Evolutionary conservation across 1,284 basidiomycete genomes (phyloP), one percentile per base, ranked within the genome.

Genomic region (Melanopsichium pennsylvanicum): DNA sequence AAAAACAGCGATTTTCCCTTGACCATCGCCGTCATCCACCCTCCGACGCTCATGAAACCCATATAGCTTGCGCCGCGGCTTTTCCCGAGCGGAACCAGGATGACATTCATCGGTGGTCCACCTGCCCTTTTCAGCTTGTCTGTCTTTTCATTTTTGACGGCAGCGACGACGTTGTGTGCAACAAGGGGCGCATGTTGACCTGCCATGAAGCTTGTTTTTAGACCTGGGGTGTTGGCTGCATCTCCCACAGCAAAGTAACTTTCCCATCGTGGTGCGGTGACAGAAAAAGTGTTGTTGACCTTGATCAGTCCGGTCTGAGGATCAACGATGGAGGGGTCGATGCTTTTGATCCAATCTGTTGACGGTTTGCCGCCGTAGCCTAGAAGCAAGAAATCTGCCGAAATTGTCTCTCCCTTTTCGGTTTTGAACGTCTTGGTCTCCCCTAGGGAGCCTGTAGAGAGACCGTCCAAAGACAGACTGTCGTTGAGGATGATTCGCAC

Each of bases 331-430:
- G 48, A 19, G 0, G 76, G 39, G 63, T 84, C 80, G 38, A 62
- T 72, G 1, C 64, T 45, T 9, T 56, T 34, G 12, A 84, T 71
- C 41, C 84, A 57, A 5, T 39, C 40, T 1, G 81, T 76, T 58
- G 83, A 82, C n/a, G 83, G 80, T 23, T 60, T 71, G 69, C 82
- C 83, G 12, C 84, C 84, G 13, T 76, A 75, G 9, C 81, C 79
- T 42, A 83, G 34, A 43, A 84, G 79, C 31, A 84, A 70, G 61
- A 76, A 85, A 69, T 84, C 84, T 47, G 83, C 79, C 54, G 51
- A 23, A 32, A 70, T 32, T 13, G 26, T 22, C 16, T 47, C 41
- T 26, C 63, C 63, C 8, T 59, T 59, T 4, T 41, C 18, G 5
- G 55, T 67, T 4, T 38, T 59, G 45, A 75, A 63, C 2, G 46